Evolutionary conservation across 495 filamentous ascomycete species (phyloP).

Genomic region (Thermothielavioides terrestris): DNA sequence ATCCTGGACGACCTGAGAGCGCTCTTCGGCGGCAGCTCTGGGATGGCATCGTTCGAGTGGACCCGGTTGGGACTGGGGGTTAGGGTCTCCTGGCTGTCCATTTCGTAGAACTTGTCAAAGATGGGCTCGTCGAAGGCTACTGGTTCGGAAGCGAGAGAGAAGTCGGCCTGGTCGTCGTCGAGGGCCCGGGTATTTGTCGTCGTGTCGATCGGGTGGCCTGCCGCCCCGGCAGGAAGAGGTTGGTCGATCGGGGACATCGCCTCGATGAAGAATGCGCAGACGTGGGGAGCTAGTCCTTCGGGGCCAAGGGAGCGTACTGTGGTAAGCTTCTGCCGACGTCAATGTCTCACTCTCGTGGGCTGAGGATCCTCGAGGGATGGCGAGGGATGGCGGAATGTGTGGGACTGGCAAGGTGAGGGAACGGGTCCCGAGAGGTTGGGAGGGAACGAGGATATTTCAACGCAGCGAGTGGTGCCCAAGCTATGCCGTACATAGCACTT

Average conservation of each 20-base stretch:
- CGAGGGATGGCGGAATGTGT: not conserved
- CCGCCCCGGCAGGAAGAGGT: constrained; percentile 10
- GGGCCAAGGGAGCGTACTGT: not conserved
- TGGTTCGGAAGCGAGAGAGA: constrained; percentile 6
- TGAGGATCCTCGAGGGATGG: constrained; percentile 4
- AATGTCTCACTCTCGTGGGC: constrained; percentile 12
- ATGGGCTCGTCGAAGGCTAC: constrained; percentile 18
- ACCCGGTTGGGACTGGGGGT: constrained; percentile 16
- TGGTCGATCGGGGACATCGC: constrained; percentile 17
- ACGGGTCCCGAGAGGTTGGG: constrained; percentile 1
- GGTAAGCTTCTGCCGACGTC: not conserved
- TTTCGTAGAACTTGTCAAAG: constrained; percentile 22
- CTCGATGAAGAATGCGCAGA: not conserved
- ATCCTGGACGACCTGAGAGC: constrained; percentile 36
- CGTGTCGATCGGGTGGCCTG: constrained; percentile 4
- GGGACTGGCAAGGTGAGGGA: constrained; percentile 1
- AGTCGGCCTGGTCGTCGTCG: constrained; percentile 9
- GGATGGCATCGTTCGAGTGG: constrained; percentile 10
- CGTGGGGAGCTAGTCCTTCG: not conserved
- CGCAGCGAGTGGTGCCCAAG: constrained; percentile 5
- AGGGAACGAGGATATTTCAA: constrained; percentile 21
- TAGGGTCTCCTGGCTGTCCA: constrained; percentile 20
- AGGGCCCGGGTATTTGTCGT: constrained; percentile 5
- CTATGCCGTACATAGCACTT: constrained; percentile 12
- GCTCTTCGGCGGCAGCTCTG: constrained; percentile 34